Conservation (phyloP, 2,329 filamentous ascomycete genomes). For the Nigrospora oryzae region DNA sequence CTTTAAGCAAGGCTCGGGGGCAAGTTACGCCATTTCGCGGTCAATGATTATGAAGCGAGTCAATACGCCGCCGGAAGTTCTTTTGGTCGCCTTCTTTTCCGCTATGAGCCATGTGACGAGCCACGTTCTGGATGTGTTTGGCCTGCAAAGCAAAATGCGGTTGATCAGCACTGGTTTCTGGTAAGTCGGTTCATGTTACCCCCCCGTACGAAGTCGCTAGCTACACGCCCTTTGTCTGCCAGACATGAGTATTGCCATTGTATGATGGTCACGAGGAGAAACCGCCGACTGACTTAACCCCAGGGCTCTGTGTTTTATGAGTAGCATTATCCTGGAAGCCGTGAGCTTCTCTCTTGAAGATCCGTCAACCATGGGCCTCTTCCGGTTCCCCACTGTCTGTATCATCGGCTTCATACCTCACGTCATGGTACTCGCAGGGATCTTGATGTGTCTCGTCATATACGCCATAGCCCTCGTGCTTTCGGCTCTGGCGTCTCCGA, state of each 20-base stretch:
- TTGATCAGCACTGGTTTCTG: slow-evolving; percentile 82
- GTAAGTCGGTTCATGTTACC: background rate
- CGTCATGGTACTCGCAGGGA: slow-evolving; percentile 75
- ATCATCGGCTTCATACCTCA: slow-evolving; percentile 94
- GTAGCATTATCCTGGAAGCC: slow-evolving; percentile 71
- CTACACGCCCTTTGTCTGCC: too few species aligned
- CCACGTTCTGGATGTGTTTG: slow-evolving; percentile 72
- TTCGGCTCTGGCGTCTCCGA: slow-evolving; percentile 60
- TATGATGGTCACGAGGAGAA: too few species aligned
- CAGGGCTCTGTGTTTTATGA: slow-evolving; percentile 78
- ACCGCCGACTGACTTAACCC: too few species aligned
- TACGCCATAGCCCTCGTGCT: slow-evolving; percentile 70
- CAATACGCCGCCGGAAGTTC: slow-evolving; percentile 83
- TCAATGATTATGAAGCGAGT: slow-evolving; percentile 68
- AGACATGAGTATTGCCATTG: too few species aligned
- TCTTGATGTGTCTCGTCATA: slow-evolving; percentile 65
- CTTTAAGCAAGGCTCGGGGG: slow-evolving; percentile 26
- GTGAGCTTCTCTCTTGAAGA: slow-evolving; percentile 54
- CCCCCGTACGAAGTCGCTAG: too few species aligned
- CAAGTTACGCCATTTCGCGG: slow-evolving; percentile 43
- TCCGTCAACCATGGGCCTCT: slow-evolving; percentile 52
- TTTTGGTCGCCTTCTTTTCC: slow-evolving; percentile 81
- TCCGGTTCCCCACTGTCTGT: slow-evolving; percentile 88
- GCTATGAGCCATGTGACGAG: slow-evolving; percentile 82
- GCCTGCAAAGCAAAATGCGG: slow-evolving; percentile 70